Conservation (phyloP, 768 basidiomycete species). For the Tylopilus vinaceipallidus region DNA sequence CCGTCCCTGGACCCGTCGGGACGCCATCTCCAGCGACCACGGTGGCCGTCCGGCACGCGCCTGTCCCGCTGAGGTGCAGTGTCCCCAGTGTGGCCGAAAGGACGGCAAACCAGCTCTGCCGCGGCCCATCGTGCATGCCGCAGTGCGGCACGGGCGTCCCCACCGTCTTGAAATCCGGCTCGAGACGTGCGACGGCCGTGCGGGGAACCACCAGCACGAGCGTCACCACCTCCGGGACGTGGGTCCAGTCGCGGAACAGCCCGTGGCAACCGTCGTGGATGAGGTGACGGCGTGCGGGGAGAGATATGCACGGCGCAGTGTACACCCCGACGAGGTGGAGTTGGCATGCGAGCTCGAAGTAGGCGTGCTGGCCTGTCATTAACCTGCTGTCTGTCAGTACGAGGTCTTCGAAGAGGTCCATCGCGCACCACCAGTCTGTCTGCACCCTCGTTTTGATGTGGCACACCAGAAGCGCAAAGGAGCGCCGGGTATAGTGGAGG, state of each 20-base stretch:
- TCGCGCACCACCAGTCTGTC: slow-evolving; percentile 41
- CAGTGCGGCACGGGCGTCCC: slow-evolving; percentile 22
- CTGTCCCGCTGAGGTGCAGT: slow-evolving; percentile 15
- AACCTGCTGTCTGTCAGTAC: slow-evolving; percentile 8
- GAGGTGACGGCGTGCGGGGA: neutral
- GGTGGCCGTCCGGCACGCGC: slow-evolving; percentile 15
- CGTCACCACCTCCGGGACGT: slow-evolving; percentile 31
- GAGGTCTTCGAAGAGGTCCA: slow-evolving; percentile 34
- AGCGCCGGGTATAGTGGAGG: slow-evolving; percentile 46
- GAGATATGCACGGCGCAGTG: slow-evolving; percentile 15
- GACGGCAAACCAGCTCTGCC: slow-evolving; percentile 16
- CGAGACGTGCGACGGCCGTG: slow-evolving; percentile 13
- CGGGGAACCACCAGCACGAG: slow-evolving; percentile 35
- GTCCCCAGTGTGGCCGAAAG: slow-evolving; percentile 23
- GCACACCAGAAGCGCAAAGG: slow-evolving; percentile 45
- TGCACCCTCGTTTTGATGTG: slow-evolving; percentile 37
- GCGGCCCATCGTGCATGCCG: slow-evolving; percentile 9
- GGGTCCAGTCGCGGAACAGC: slow-evolving; percentile 29
- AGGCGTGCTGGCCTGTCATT: slow-evolving; percentile 27
- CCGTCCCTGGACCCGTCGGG: no score
- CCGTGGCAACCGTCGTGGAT: neutral
- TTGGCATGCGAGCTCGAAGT: slow-evolving; percentile 46
- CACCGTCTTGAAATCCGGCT: neutral
- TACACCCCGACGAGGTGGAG: slow-evolving; percentile 41
- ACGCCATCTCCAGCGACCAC: slow-evolving; percentile 5